Percentiles rank a stretch among this genome's conserved stretches.
Evolutionary conservation across 805 yeast genomes (phyloP).

Genomic region (Grigorovia yakushimaensis): DNA sequence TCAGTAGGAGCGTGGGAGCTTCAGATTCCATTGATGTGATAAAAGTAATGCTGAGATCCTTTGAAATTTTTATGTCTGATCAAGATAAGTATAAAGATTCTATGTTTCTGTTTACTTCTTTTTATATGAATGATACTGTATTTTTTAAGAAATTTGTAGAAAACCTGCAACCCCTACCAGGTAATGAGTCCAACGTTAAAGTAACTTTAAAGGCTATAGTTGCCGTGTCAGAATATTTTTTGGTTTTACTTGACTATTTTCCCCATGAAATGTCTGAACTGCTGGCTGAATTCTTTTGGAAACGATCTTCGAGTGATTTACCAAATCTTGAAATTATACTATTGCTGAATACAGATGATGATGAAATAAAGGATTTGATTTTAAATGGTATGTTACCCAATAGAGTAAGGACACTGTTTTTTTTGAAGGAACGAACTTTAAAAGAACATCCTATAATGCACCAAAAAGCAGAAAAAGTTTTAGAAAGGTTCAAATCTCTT

Average conservation of each 20-base stretch:
- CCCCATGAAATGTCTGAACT: conserved; percentile 9
- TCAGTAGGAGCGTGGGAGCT: background rate
- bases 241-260: background rate
- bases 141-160: conserved; percentile 5
- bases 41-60: background rate
- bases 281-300: conserved; percentile 7
- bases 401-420: conserved; percentile 6
- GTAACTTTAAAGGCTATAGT: conserved; percentile 3
- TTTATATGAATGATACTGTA: background rate
- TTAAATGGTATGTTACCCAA: conserved; percentile 10
- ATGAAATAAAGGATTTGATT: conserved; percentile 2
- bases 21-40: background rate
- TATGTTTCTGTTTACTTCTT: background rate
- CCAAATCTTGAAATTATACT: conserved; percentile 10
- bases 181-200: conserved; percentile 3
- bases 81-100: background rate
- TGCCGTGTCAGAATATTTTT: background rate
- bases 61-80: background rate
- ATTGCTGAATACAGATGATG: conserved; percentile 8
- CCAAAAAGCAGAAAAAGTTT: conserved; percentile 1
- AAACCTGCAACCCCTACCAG: conserved; percentile 3
- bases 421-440: conserved; percentile 7
- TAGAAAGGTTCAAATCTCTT: conserved; percentile 1
- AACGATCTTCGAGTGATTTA: conserved; percentile 8
- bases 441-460: conserved; percentile 6